Conservation (phyloP, 2,329 filamentous ascomycete species). For the Penicillium sp. region DNA sequence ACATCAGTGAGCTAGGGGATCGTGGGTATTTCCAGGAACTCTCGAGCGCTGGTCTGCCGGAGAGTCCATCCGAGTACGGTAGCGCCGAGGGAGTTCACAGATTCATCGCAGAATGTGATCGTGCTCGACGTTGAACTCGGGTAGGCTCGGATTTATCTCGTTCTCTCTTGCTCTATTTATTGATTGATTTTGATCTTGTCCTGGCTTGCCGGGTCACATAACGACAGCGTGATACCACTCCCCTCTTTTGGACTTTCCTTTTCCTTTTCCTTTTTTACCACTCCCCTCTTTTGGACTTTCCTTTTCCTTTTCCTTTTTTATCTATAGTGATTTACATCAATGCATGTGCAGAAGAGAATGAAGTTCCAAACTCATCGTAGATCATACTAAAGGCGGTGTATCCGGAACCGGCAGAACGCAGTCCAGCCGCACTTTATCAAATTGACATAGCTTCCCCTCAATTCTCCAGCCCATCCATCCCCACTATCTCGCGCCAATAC, state of each 20-base stretch:
- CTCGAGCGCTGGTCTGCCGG: conserved; percentile 31
- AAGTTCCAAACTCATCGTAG: background rate
- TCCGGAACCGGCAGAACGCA: conserved; percentile 1
- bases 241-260: conserved; percentile 16
- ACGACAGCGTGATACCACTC: conserved; percentile 24
- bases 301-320: conserved; percentile 11
- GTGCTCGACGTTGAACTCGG: conserved; percentile 30
- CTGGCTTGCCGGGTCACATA: conserved; percentile 7
- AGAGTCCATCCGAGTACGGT: conserved; percentile 52
- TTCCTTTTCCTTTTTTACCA: conserved; percentile 18
- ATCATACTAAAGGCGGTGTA: background rate
- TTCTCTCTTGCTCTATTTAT: conserved; percentile 4
- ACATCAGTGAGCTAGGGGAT: conserved; percentile 49
- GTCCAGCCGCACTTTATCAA: conserved; percentile 11
- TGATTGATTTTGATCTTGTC: conserved; percentile 7
- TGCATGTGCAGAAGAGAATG: background rate
- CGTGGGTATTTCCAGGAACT: conserved; percentile 38
- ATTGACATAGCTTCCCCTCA: conserved; percentile 3
- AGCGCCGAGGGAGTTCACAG: conserved; percentile 61
- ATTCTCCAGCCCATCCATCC: conserved; percentile 5
- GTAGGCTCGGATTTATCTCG: background rate
- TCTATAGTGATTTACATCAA: background rate
- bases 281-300: conserved; percentile 18
- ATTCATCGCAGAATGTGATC: conserved; percentile 61
- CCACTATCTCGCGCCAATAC: background rate